Conservation (phyloP, 306 rosid genomes). For the Castanea sativa region DNA sequence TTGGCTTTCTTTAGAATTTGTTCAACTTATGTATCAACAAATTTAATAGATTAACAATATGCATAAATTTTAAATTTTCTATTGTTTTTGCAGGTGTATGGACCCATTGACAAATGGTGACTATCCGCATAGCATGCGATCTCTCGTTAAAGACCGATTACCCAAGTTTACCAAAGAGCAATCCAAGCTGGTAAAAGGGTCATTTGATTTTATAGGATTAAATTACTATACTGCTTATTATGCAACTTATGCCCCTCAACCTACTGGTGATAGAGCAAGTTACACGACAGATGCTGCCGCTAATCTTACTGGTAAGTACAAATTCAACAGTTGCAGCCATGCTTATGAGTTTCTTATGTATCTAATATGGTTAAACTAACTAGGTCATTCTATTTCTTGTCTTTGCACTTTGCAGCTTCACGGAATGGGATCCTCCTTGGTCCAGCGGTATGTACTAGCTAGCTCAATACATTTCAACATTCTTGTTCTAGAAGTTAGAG, state of each 20-base stretch:
- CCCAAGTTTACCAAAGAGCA: constrained; percentile 47
- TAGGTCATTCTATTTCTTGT: not conserved
- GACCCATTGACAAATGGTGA: constrained; percentile 54
- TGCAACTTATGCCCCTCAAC: constrained; percentile 32
- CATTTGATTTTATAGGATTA: constrained; percentile 62
- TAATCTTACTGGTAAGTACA: constrained; percentile 33
- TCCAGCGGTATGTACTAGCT: constrained; percentile 42
- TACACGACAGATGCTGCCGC: constrained; percentile 31
- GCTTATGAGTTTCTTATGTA: not conserved
- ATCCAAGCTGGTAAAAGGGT: constrained; percentile 40
- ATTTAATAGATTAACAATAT: too few species aligned
- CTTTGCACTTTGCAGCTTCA: constrained; percentile 13
- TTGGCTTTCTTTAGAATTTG: too few species aligned
- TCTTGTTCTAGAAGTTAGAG: not conserved
- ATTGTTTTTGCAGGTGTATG: constrained; percentile 45
- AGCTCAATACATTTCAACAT: not conserved
- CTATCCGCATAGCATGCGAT: constrained; percentile 51
- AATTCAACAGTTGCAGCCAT: not conserved
- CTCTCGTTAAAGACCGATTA: constrained; percentile 39
- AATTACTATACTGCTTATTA: constrained; percentile 55
- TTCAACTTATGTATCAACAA: too few species aligned
- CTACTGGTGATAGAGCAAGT: constrained; percentile 9
- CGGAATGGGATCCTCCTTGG: constrained; percentile 45
- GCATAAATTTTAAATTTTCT: not conserved
- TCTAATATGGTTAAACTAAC: not conserved